Conservation (phyloP, 495 filamentous ascomycete species). For the Mytilinidion resinicola region DNA sequence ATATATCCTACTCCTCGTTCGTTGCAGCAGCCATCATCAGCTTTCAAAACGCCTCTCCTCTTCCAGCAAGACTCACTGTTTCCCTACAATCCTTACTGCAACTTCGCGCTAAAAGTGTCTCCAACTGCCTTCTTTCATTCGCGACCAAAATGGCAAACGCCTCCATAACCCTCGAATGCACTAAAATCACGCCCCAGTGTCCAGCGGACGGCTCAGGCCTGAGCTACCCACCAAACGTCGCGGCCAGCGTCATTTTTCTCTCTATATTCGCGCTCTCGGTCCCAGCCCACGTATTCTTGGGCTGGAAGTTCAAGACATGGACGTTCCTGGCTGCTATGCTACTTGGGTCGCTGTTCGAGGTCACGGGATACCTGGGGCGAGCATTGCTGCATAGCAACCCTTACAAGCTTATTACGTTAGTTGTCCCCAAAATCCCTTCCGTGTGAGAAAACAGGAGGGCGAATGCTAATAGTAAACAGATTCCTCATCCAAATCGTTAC, state of each 20-base stretch:
- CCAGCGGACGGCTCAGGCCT: not conserved
- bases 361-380: slow-evolving; percentile 40
- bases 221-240: not conserved
- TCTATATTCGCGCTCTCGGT: not conserved
- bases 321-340: slow-evolving; percentile 36
- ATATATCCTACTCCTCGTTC: too few species aligned
- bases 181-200: not conserved
- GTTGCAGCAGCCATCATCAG: too few species aligned
- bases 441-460: too few species aligned
- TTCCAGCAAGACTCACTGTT: too few species aligned
- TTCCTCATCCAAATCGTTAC: slow-evolving; percentile 36
- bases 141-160: too few species aligned
- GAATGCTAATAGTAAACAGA: slow-evolving; percentile 2
- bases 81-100: too few species aligned
- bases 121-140: too few species aligned
- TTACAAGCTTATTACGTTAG: slow-evolving; percentile 18
- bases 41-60: too few species aligned
- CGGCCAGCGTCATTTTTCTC: not conserved
- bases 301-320: slow-evolving; percentile 4
- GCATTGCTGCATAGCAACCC: slow-evolving; percentile 39
- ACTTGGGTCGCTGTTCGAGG: slow-evolving; percentile 37
- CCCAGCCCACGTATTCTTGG: slow-evolving; percentile 2
- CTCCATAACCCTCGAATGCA: not conserved
- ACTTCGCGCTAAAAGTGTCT: too few species aligned
- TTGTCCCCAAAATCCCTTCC: not conserved